Conservation (phyloP, 75 land plant genomes). For the Cunninghamia lanceolata region DNA sequence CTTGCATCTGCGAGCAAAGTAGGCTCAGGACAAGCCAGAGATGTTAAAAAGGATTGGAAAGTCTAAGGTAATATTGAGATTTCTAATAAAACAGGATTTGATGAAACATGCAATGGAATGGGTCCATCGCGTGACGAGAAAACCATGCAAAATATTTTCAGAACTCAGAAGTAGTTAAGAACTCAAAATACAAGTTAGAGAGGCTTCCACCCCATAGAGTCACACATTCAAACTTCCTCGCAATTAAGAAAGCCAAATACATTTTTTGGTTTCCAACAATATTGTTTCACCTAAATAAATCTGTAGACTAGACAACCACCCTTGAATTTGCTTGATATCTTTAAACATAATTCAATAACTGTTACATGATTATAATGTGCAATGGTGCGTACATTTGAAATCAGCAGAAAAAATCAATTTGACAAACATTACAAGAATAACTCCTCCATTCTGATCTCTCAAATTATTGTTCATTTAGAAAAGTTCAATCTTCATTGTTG, state of each 20-base stretch:
- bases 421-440: neutral
- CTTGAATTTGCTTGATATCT: neutral
- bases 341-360: neutral
- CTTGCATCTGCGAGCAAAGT: neutral
- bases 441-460: neutral
- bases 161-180: neutral
- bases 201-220: neutral
- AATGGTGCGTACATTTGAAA: neutral
- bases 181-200: neutral
- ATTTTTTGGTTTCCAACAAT: neutral
- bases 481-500: slow-evolving; percentile 21
- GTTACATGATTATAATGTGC: neutral
- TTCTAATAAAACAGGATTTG: neutral
- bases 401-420: neutral
- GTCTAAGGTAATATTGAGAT: too few species aligned
- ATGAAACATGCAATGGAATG: neutral
- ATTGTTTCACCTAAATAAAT: neutral
- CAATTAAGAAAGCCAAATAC: neutral
- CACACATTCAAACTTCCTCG: neutral
- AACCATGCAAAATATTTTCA: neutral
- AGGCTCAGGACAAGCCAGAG: neutral
- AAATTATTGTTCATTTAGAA: neutral
- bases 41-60: neutral
- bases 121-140: neutral
- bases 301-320: neutral